These are phyloP conservation scores for Pueraria montana DNA, from an alignment of 306 rosid species.

Conservation along the genomic window DNA sequence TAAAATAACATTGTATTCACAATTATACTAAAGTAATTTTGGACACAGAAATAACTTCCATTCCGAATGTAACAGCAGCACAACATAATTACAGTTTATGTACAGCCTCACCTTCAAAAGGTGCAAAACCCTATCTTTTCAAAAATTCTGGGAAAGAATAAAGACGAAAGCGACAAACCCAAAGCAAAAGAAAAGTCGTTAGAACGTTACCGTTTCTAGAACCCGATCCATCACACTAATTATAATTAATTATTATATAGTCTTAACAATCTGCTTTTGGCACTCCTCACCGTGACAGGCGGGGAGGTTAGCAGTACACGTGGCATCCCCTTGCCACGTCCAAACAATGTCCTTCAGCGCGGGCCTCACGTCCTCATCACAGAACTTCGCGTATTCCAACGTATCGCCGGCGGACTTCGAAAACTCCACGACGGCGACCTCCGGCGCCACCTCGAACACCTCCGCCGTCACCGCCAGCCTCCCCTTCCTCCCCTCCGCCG, in stretches of 20 bases:
- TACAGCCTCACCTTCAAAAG: constrained; percentile 6
- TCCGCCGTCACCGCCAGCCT: constrained; percentile 70
- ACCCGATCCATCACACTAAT: neutral
- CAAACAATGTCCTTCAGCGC: constrained; percentile 84
- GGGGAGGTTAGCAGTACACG: constrained; percentile 12
- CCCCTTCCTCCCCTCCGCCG: constrained; percentile 73
- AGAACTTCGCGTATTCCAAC: constrained; percentile 74
- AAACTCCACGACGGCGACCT: constrained; percentile 76
- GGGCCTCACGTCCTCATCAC: constrained; percentile 75
- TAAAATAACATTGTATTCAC: too few relatives aligned
- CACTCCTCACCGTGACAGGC: constrained; percentile 39
- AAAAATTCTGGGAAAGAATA: constrained; percentile 13
- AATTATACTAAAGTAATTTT: neutral
- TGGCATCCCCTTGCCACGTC: constrained; percentile 84
- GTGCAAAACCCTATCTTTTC: neutral
- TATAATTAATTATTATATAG: neutral
- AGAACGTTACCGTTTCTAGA: neutral
- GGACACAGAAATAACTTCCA: neutral
- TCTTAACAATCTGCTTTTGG: neutral
- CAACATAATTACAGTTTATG: neutral
- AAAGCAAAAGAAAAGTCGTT: neutral
- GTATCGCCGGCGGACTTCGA: constrained; percentile 82
- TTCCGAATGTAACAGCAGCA: neutral
- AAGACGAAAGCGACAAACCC: neutral
- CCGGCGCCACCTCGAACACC: constrained; percentile 81